A percentile compares a stretch with the other conserved stretches of the same genome.
Conservation (phyloP, 805 yeast species). For the Candida manassasensis region DNA sequence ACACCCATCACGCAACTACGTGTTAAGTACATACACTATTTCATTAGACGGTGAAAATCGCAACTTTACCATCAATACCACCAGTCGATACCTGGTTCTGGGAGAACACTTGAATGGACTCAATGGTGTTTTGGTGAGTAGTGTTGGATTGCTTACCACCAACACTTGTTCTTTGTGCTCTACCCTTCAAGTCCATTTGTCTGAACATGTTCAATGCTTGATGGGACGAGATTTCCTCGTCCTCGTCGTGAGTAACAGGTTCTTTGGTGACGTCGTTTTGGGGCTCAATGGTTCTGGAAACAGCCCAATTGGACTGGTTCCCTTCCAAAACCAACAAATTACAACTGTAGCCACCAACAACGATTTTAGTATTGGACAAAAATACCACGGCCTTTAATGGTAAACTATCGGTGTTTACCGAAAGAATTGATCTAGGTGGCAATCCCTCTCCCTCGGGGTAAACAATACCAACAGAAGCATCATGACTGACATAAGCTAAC, state of each 20-base stretch:
- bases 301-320: slow-evolving; percentile 58
- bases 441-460: slow-evolving; percentile 67
- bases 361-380: slow-evolving; percentile 58
- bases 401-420: slow-evolving; percentile 61
- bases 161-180: slow-evolving; percentile 41
- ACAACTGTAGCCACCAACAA: slow-evolving; percentile 91
- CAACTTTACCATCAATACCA: slow-evolving; percentile 91
- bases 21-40: too few relatives aligned
- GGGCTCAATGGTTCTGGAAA: slow-evolving; percentile 50
- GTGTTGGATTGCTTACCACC: slow-evolving; percentile 49
- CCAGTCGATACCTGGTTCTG: slow-evolving; percentile 53
- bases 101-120: slow-evolving; percentile 50
- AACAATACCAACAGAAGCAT: slow-evolving; percentile 74
- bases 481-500: slow-evolving; percentile 81
- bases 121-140: slow-evolving; percentile 87
- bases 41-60: slow-evolving; percentile 47
- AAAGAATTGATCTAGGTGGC: slow-evolving; percentile 57
- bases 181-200: slow-evolving; percentile 93
- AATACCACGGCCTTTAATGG: slow-evolving; percentile 79
- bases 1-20: too few relatives aligned
- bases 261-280: slow-evolving; percentile 44
- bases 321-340: slow-evolving; percentile 85
- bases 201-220: slow-evolving; percentile 89
- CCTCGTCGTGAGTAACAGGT: slow-evolving; percentile 33
- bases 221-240: slow-evolving; percentile 59